Evolutionary conservation across 2,329 filamentous ascomycete genomes (phyloP).

Genomic region (Chlorencoelia australis): DNA sequence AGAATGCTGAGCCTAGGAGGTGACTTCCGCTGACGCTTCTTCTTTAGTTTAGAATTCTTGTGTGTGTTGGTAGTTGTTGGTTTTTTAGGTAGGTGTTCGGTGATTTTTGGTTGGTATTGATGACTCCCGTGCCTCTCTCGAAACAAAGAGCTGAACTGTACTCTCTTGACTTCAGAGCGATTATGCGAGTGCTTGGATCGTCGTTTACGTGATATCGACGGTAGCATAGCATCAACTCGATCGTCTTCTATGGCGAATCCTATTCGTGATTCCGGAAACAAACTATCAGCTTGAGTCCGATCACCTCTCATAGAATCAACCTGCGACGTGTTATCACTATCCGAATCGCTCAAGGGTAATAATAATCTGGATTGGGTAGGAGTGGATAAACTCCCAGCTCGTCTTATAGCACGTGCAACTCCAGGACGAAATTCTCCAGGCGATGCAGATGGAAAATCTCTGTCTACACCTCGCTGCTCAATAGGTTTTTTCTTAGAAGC

Average conservation of each 20-base stretch:
- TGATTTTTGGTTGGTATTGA: constrained; percentile 21
- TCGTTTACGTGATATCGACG: constrained; percentile 18
- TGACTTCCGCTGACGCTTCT: neutral
- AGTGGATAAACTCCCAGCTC: no score
- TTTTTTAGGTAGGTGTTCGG: constrained; percentile 14
- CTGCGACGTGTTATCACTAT: no score
- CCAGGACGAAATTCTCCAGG: constrained; percentile 20
- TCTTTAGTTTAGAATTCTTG: constrained; percentile 2
- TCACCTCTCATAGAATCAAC: no score
- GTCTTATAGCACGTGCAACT: constrained; percentile 21
- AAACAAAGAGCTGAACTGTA: constrained; percentile 6
- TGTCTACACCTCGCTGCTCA: constrained; percentile 10
- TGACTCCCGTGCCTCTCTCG: neutral
- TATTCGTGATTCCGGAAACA: constrained; percentile 13
- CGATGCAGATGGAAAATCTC: constrained; percentile 11
- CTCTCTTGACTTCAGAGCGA: constrained; percentile 9
- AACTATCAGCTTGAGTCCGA: constrained; percentile 6
- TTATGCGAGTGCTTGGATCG: constrained; percentile 1
- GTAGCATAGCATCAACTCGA: constrained; percentile 27
- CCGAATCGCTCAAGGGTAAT: no score
- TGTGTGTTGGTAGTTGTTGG: neutral
- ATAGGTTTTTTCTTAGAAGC: constrained; percentile 32
- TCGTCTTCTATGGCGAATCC: constrained; percentile 25
- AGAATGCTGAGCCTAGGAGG: constrained; percentile 48
- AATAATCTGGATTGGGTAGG: no score